These are phyloP conservation scores for Alternaria atra DNA, from an alignment of 2,329 filamentous ascomycete genomes.

Conservation along the genomic window DNA sequence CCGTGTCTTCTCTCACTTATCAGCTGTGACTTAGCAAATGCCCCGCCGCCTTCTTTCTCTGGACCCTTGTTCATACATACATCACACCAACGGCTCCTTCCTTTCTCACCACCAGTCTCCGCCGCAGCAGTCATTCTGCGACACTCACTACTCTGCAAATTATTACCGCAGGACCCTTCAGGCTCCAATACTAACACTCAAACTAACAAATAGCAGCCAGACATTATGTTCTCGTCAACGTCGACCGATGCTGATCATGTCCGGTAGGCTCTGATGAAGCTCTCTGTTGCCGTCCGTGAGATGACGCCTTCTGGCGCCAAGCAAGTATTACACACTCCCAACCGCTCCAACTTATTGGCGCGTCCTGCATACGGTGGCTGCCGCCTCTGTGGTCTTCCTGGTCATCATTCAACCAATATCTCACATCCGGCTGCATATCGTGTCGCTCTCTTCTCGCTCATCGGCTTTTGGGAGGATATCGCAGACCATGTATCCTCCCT, in stretches of 20 bases:
- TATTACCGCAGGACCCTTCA: background rate
- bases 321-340: slow-evolving; percentile 16
- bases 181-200: background rate
- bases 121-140: background rate
- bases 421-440: slow-evolving; percentile 20
- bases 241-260: slow-evolving; percentile 2
- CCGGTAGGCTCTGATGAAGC: slow-evolving; percentile 16
- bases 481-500: slow-evolving; percentile 15
- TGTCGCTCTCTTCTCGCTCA: slow-evolving; percentile 21
- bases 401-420: slow-evolving; percentile 25
- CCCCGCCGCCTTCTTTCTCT: background rate
- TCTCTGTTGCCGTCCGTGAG: slow-evolving; percentile 25
- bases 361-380: slow-evolving; percentile 23
- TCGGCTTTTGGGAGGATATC: slow-evolving; percentile 32
- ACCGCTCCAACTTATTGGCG: slow-evolving; percentile 31
- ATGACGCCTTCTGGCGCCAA: slow-evolving; percentile 27
- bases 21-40: background rate
- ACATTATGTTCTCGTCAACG: slow-evolving; percentile 13
- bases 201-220: background rate
- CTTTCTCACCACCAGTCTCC: background rate
- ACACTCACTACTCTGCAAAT: background rate
- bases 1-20: slow-evolving; percentile 4
- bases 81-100: background rate
- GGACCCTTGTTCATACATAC: background rate
- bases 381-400: slow-evolving; percentile 29